Evolutionary conservation across 768 basidiomycete species (phyloP), one percentile per base, ranked within the genome.

Genomic region (Leucocoprinus sp.): DNA sequence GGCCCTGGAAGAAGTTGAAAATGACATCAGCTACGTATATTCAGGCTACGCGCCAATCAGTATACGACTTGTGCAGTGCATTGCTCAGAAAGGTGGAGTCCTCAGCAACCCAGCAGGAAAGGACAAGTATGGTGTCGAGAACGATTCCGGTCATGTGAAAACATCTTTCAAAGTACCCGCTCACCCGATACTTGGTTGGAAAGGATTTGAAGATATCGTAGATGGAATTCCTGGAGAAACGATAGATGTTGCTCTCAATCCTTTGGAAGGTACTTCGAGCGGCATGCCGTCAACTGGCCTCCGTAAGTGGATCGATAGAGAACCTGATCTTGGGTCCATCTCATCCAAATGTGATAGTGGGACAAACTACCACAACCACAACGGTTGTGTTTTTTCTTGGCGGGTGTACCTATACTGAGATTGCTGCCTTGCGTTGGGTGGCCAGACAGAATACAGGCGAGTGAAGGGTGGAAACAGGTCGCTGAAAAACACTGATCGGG

Each of bases 381-480:
- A 95, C 92, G 2, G 76, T 95, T 14, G 87, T 99, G 8, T 96
- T 97, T 66, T 97, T 98, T 76, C 65, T 98, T 24, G 96, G 96
- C 21, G 96, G 95, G 3, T 93, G 93, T 61, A 99, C 96, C 9
- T 96, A 89, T 55, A 95, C 95, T 7, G 96, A 98, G 67, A 92
- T 98, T 49, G 84, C 96, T 28, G 95, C 95, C 5, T 61, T 99
- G 53, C 74, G 96, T 60, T 96, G 92, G 91, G 84, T 95, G 57
- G 75, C 80, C 45, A 76, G 82, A 54, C 91, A 92, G 61, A 84
- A 84, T 53, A 76, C 74, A 72, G 93, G 91, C 80, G 56, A 21
- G 23, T 54, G 43, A 60, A 26, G 57, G 41, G 35, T 42, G 45
- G 22, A 43, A 33, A 45, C 37, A 36, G 34, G 26, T 54, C 35